Conservation (phyloP, 2,329 filamentous ascomycete genomes). For the Nothophaeocryptopus gaeumannii region DNA sequence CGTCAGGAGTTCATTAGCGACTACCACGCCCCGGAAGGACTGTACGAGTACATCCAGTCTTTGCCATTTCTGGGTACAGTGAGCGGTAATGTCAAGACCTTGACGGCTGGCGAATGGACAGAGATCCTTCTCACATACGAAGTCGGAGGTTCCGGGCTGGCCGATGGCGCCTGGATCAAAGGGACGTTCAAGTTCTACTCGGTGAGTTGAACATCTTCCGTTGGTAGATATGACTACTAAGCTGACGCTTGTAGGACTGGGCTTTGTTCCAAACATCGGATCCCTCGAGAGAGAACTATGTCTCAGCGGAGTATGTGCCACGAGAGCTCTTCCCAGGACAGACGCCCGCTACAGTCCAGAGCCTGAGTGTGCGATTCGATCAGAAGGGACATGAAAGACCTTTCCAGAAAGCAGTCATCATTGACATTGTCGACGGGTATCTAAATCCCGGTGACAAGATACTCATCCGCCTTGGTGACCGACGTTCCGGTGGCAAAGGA, state of each 20-base stretch:
- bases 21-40: conserved; percentile 9
- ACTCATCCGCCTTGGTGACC: conserved; percentile 35
- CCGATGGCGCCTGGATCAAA: conserved; percentile 8
- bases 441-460: conserved; percentile 39
- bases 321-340: conserved; percentile 27
- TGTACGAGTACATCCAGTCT: conserved; percentile 8
- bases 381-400: conserved; percentile 41
- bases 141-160: conserved; percentile 3
- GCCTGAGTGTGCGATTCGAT: conserved; percentile 36
- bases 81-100: neutral
- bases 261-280: conserved; percentile 7
- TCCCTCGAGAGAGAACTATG: conserved; percentile 16
- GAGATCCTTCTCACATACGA: conserved; percentile 3
- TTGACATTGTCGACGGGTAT: conserved; percentile 38
- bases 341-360: conserved; percentile 37
- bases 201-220: neutral
- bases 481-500: conserved; percentile 33
- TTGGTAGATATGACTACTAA: neutral
- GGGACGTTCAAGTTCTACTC: conserved; percentile 9
- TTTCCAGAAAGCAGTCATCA: conserved; percentile 41
- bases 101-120: conserved; percentile 10
- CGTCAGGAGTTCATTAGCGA: neutral
- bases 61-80: conserved; percentile 7
- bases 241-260: neutral
- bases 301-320: conserved; percentile 36